phyloP scores from a whole-genome alignment of 768 basidiomycete species.

The Mycena epipterygia region DNA sequence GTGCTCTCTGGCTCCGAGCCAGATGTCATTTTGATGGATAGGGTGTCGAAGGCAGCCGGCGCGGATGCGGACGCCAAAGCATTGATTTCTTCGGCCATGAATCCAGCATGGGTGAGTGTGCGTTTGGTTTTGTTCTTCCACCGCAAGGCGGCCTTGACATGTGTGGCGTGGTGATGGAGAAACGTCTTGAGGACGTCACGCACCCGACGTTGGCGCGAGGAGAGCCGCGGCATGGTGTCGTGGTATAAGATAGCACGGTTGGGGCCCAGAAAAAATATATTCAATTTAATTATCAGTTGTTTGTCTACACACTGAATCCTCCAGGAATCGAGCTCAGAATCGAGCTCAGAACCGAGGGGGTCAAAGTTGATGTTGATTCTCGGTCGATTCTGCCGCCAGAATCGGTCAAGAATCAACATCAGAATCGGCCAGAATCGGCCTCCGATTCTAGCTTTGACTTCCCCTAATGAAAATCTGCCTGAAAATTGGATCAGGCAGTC shows the following conservation, averaged over 20 bases:
- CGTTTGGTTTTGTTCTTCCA: not conserved
- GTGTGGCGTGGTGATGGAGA: not conserved
- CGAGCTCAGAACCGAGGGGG: not conserved
- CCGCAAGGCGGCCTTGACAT: not conserved
- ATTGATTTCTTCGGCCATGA: not conserved
- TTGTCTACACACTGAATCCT: not conserved
- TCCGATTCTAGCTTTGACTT: not conserved
- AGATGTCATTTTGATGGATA: too few relatives aligned
- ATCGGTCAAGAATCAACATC: not conserved
- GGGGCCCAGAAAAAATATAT: too few relatives aligned
- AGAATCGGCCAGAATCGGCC: not conserved
- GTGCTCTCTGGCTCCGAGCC: too few relatives aligned
- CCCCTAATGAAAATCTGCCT: not conserved
- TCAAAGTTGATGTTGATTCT: too few relatives aligned
- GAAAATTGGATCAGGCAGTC: too few relatives aligned
- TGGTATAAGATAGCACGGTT: not conserved
- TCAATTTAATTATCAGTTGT: not conserved
- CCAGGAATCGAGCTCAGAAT: not conserved
- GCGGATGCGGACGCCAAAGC: too few relatives aligned
- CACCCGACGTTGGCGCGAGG: not conserved
- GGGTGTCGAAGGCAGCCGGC: too few relatives aligned
- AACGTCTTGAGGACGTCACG: not conserved
- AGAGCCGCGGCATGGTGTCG: not conserved
- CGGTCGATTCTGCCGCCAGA: not conserved
- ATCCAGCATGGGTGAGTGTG: not conserved